Conservation (phyloP, 2,329 filamentous ascomycete species). For the Sordariomycetes sp. region DNA sequence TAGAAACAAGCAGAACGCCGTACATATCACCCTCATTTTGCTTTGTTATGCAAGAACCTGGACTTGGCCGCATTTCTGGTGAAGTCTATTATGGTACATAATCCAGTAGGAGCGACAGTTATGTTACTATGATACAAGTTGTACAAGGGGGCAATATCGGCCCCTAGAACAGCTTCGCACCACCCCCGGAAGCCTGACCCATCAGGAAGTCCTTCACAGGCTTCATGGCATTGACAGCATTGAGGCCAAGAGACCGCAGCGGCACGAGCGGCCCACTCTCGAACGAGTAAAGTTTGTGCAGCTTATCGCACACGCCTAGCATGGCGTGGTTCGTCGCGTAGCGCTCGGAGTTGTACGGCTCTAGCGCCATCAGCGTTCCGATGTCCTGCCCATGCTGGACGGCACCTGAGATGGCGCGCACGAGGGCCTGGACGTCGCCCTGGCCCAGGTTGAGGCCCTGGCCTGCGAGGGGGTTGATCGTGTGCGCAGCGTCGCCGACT, state of each 20-base stretch:
- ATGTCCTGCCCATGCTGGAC: constrained; percentile 81
- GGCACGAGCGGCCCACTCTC: constrained; percentile 70
- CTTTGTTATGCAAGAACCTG: background rate
- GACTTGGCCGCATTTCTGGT: background rate
- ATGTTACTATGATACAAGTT: constrained; percentile 5
- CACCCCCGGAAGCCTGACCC: constrained; percentile 54
- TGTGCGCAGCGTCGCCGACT: constrained; percentile 90
- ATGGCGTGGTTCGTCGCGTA: constrained; percentile 75
- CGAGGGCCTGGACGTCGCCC: constrained; percentile 74
- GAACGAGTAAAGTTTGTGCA: constrained; percentile 86
- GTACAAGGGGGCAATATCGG: background rate
- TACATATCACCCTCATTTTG: constrained; percentile 13
- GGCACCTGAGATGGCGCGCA: constrained; percentile 62
- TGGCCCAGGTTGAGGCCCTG: constrained; percentile 93
- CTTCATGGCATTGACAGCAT: constrained; percentile 61
- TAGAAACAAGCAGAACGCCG: constrained; percentile 11
- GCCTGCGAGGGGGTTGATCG: constrained; percentile 85
- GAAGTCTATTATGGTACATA: constrained; percentile 8
- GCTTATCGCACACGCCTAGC: constrained; percentile 73
- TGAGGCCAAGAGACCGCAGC: constrained; percentile 66
- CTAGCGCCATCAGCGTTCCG: constrained; percentile 66
- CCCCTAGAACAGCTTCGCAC: constrained; percentile 29
- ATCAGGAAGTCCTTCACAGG: constrained; percentile 80
- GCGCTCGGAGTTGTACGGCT: constrained; percentile 69
- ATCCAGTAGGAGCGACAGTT: background rate